These are phyloP conservation scores for Epichloe sp. DNA, from an alignment of 2,329 filamentous ascomycete species.

Conservation along the genomic window DNA sequence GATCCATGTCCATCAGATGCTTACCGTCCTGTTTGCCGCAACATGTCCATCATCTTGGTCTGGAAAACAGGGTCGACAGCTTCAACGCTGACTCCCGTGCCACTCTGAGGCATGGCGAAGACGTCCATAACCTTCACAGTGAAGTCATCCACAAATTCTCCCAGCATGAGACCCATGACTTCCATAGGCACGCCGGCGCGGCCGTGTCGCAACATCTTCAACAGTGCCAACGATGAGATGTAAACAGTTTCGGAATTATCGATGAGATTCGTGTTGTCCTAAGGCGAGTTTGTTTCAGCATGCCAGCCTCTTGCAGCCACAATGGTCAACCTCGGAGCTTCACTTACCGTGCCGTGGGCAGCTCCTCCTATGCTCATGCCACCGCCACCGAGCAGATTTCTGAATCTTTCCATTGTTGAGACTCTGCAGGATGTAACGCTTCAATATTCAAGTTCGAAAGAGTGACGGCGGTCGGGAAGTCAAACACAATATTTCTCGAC, in stretches of 20 bases:
- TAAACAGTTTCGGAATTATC: conserved; percentile 99
- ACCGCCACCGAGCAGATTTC: conserved; percentile 70
- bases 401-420: conserved; percentile 73
- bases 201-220: conserved; percentile 98
- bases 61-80: conserved; percentile 98
- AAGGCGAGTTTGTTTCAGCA: neutral
- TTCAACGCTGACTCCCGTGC: conserved; percentile 95
- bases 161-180: conserved; percentile 98
- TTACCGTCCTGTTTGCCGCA: conserved; percentile 89
- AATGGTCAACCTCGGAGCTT: neutral
- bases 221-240: conserved; percentile 89
- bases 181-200: conserved; percentile 98
- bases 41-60: conserved; percentile 99
- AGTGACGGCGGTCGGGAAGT: neutral
- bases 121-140: conserved; percentile 97
- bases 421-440: neutral
- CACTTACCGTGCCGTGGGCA: conserved; percentile 27
- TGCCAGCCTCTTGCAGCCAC: neutral
- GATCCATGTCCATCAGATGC: conserved; percentile 13
- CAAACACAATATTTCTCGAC: neutral
- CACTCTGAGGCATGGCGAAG: conserved; percentile 98
- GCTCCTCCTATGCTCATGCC: conserved; percentile 49
- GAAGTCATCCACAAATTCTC: conserved; percentile 98
- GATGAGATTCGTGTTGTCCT: conserved; percentile 87
- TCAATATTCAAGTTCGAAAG: neutral